Evolutionary conservation across 2,329 filamentous ascomycete genomes (phyloP), one percentile per base, ranked within the genome.

Genomic region (Erysiphe pulchra): DNA sequence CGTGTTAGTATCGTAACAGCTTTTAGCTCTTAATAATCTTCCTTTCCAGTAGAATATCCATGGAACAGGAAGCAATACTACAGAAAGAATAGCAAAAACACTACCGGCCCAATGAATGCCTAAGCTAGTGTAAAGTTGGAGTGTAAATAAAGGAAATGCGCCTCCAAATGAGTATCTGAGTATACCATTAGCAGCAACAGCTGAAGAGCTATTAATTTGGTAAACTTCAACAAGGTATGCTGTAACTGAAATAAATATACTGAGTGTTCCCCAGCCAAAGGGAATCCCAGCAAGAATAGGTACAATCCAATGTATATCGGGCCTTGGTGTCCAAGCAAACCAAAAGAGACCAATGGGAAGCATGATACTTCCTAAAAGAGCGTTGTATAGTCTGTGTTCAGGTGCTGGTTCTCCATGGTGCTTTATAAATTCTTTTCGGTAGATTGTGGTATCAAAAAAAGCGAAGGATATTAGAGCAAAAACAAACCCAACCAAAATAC

Each of bases 371-470:
- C 56, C 55, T 3, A 75, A 57, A 68, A 77, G 73, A 11, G 71
- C 70, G 1, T 66, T 64, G 47, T 73, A 69, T 11, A 79, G 59
- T 0, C 74, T 62, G 48, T 75, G 62, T 56, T 78, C 73, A 0
- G 73, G 71, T 0, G 63, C 63, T 0, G 65, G 61, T 0, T 46
- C 44, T 1, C 47, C 49, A 1, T 48, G 36, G 6, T 49, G 48
- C 39, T 45, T 47, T 0, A 13, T 20, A 2, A 17, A 45, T 10
- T 53, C 56, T 63, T 46, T 56, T 53, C 53, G 71, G 75, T 47
- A 67, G 60, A 51, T 61, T 62, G 59, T 77, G 71, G 52, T 71
- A 65, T 54, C 61, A 65, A 48, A 68, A 58, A 55, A 65, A 2
- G 58, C 51, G 38, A 69, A 60, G 0, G 62, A 63, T 0, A 59